Evolutionary conservation across 228 moss, liverwort and hornwort genomes (phyloP).

Genomic region (Sphagnum magellanicum): DNA sequence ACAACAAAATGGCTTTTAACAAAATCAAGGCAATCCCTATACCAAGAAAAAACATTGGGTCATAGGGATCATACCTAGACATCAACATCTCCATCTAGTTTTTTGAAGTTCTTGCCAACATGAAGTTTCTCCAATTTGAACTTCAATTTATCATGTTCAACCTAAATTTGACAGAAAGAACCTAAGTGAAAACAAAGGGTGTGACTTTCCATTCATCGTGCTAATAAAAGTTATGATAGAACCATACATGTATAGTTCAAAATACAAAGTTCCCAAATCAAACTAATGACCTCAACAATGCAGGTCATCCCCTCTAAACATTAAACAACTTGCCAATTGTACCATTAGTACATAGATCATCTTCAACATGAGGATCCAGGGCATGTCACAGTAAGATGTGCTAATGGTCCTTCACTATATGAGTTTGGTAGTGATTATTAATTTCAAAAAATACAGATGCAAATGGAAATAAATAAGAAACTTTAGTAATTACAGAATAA

Average conservation of each 20-base stretch:
- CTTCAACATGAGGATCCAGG: conserved; percentile 5
- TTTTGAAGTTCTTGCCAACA: conserved; percentile 59
- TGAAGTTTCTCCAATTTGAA: conserved; percentile 78
- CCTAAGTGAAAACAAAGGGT: too few species aligned
- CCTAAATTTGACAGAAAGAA: conserved; percentile 14
- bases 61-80: conserved; percentile 20
- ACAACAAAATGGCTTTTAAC: too few species aligned
- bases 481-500: conserved; percentile 19
- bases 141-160: conserved; percentile 57
- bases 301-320: neutral
- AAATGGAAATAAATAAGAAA: conserved; percentile 10
- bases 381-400: conserved; percentile 1
- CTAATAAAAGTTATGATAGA: too few species aligned
- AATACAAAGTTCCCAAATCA: too few species aligned
- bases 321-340: conserved; percentile 1
- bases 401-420: conserved; percentile 7
- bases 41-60: neutral
- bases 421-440: conserved; percentile 7
- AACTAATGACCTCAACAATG: conserved; percentile 1
- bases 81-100: conserved; percentile 62
- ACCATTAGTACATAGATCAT: neutral
- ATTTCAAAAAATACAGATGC: neutral
- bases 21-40: too few species aligned
- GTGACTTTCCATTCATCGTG: too few species aligned
- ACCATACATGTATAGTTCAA: too few species aligned